Conservation (phyloP, 208 protist species). For the Acanthamoeba lenticulata region DNA sequence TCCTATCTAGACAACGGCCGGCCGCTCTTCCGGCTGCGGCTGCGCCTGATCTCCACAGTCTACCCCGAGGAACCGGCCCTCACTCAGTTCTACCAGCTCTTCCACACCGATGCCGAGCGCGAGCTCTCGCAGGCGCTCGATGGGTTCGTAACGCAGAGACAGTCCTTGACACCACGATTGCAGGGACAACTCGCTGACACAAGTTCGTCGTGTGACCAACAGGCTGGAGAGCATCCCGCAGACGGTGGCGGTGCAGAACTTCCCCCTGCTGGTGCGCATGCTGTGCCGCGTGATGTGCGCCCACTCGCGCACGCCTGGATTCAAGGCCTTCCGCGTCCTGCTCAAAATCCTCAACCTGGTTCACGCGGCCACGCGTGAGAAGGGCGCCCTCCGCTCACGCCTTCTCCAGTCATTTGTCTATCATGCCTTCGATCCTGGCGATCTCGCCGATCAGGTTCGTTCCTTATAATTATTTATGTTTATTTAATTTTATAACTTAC, state of each 20-base stretch:
- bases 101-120: background rate
- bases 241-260: slow-evolving; percentile 60
- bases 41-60: slow-evolving; percentile 63
- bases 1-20: slow-evolving; percentile 63
- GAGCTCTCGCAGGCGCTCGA: slow-evolving; percentile 27
- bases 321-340: slow-evolving; percentile 50
- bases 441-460: slow-evolving; percentile 1
- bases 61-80: slow-evolving; percentile 71
- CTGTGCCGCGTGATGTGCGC: slow-evolving; percentile 60
- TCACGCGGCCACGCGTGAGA: slow-evolving; percentile 35
- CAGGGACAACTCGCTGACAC: too few relatives aligned
- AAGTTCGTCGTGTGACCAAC: too few relatives aligned
- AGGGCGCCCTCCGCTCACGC: slow-evolving; percentile 25
- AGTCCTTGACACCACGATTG: background rate
- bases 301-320: slow-evolving; percentile 46
- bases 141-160: background rate
- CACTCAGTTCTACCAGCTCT: slow-evolving; percentile 73
- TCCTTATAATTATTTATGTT: background rate
- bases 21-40: slow-evolving; percentile 69
- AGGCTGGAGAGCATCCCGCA: slow-evolving; percentile 26
- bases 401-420: slow-evolving; percentile 48
- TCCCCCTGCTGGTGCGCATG: slow-evolving; percentile 44
- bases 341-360: slow-evolving; percentile 66
- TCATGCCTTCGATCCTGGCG: slow-evolving; percentile 37
- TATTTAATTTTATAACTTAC: too few relatives aligned